A percentile compares a stretch with the other conserved stretches of the same genome.
Evolutionary conservation across 192 early-diverging fungal genomes (phyloP).

Genomic region (Linnemannia elongata): DNA sequence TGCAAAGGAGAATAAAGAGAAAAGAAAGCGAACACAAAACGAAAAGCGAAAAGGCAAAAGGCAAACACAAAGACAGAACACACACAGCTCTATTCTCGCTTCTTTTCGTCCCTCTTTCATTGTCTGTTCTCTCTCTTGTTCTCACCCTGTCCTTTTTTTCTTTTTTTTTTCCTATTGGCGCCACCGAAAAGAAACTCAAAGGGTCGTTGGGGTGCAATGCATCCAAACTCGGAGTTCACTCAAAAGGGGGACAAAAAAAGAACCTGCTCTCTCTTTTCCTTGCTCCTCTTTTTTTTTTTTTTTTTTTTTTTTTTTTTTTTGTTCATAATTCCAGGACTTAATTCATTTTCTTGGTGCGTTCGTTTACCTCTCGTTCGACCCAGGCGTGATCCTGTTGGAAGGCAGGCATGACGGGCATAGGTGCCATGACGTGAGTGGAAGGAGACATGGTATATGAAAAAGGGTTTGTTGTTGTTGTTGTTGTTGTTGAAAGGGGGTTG

Average conservation of each 20-base stretch:
- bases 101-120: background rate
- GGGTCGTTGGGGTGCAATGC: background rate
- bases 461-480: background rate
- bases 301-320: conserved; percentile 1
- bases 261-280: background rate
- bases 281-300: background rate
- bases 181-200: conserved; percentile 3
- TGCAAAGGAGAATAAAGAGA: background rate
- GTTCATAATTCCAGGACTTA: background rate
- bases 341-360: background rate
- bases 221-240: background rate
- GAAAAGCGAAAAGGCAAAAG: background rate
- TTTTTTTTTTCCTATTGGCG: background rate
- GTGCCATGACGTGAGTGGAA: conserved; percentile 35
- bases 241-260: background rate
- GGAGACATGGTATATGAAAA: conserved; percentile 23
- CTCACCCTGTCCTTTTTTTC: background rate
- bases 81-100: background rate
- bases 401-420: conserved; percentile 26
- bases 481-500: background rate
- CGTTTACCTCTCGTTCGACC: conserved; percentile 46
- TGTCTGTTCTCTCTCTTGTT: background rate
- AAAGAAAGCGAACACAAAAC: background rate
- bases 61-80: background rate
- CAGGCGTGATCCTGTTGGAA: conserved; percentile 31